Evolutionary conservation across 1,284 basidiomycete species (phyloP).

Genomic region (Ustilago esculenta): DNA sequence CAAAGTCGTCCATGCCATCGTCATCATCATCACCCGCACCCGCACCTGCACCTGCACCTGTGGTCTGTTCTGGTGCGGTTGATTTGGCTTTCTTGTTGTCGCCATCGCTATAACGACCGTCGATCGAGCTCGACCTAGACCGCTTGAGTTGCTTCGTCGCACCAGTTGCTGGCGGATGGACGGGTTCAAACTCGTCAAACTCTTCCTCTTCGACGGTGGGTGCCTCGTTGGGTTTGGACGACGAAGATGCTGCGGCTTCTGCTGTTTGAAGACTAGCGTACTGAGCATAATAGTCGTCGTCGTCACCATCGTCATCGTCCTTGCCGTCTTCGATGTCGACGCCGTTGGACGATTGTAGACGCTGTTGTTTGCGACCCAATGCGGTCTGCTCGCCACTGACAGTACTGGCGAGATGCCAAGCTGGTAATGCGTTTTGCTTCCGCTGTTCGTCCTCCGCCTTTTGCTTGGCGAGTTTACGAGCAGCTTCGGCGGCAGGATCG

Average conservation of each 20-base stretch:
- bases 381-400: slow-evolving; percentile 90
- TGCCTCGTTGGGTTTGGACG: slow-evolving; percentile 35
- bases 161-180: slow-evolving; percentile 9
- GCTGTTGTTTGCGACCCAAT: slow-evolving; percentile 71
- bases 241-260: slow-evolving; percentile 35
- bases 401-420: slow-evolving; percentile 93
- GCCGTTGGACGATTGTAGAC: slow-evolving; percentile 30
- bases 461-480: slow-evolving; percentile 69
- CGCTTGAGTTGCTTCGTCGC: slow-evolving; percentile 21
- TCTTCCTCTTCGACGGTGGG: slow-evolving; percentile 37
- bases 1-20: slow-evolving; percentile 59
- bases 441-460: slow-evolving; percentile 65
- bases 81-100: slow-evolving; percentile 36
- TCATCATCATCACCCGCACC: slow-evolving; percentile 34
- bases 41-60: neutral
- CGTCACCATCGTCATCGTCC: slow-evolving; percentile 38
- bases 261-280: slow-evolving; percentile 57
- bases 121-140: slow-evolving; percentile 25
- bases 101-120: slow-evolving; percentile 10
- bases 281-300: slow-evolving; percentile 63
- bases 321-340: slow-evolving; percentile 37
- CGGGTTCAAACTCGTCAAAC: slow-evolving; percentile 44
- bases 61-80: slow-evolving; percentile 3
- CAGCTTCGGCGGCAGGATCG: slow-evolving; percentile 52
- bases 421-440: slow-evolving; percentile 87